Evolutionary conservation across 768 basidiomycete genomes (phyloP), one percentile per base, ranked within the genome.

Genomic region (Candolleomyces eurysporus): DNA sequence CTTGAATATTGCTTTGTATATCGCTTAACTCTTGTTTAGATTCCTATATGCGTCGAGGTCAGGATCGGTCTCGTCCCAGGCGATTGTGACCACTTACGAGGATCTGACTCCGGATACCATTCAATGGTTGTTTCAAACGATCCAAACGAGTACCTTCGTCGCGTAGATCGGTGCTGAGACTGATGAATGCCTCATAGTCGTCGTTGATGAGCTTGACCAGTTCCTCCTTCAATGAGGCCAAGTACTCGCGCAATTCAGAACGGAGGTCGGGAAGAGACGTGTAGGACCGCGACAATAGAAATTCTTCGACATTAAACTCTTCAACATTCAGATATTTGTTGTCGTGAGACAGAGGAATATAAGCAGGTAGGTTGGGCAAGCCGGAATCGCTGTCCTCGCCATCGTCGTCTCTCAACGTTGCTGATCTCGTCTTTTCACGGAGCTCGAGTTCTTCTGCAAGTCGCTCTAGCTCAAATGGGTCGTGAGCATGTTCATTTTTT

Each of bases 131-230:
- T 65, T 87, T 86, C 60, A 99, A 70, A 61, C 82, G 78, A 61
- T 82, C 80, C 66, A 96, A 72, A 64, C 93, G 80, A 43, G 80
- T 78, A 3, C 91, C 90, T 74, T 98, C 96, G 48, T 90, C 94
- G 65, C 88, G 83, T 64, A 98, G 72, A 67, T 98, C 94, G 3
- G 96, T 95, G 64, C 96, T 96, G 32, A 99, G 80, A 66, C 92
- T 94, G 68, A 98, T 96, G 71, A 98, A 99, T 14, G 95, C 95
- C 72, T 95, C 95, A 69, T 98, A 99, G 75, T 98, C 97, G 67
- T 94, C 90, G 74, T 99, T 98, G 72, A 98, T 97, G 68, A 98
- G 86, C 68, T 88, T 88, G 32, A 98, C 94, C 40, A 99, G 83
- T 71, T 97, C 96, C 71, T 96, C 93, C 73, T 96, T 94, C 64